A percentile compares a stretch with the other conserved stretches of the same genome.
Evolutionary conservation across 2,329 filamentous ascomycete species (phyloP).

Genomic region (Colletotrichum navitas): DNA sequence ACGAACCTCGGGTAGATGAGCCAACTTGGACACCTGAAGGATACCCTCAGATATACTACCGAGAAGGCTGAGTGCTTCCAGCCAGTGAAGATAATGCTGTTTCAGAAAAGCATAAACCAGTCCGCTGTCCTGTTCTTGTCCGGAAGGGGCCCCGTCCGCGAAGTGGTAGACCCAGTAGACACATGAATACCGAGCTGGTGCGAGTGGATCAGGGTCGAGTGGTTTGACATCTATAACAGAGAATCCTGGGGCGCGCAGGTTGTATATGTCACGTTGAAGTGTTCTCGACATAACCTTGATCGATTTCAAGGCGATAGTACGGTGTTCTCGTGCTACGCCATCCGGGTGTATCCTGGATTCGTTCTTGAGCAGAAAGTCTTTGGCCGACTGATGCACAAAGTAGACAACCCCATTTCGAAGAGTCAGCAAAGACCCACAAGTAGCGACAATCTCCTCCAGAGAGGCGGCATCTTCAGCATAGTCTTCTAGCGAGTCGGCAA

Average conservation of each 20-base stretch:
- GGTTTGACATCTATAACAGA: too few species aligned
- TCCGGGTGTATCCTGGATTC: background rate
- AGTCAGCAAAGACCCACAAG: background rate
- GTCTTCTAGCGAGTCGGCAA: slow-evolving; percentile 41
- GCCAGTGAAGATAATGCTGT: background rate
- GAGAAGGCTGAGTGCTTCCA: background rate
- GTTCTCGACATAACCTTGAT: background rate
- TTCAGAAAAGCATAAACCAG: background rate
- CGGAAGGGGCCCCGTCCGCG: background rate
- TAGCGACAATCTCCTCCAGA: background rate
- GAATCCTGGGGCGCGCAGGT: background rate
- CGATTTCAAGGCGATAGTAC: background rate
- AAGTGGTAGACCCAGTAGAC: background rate
- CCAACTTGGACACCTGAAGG: background rate
- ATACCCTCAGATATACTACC: too few species aligned
- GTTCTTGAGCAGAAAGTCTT: background rate
- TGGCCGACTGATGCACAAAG: background rate
- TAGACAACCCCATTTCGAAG: background rate
- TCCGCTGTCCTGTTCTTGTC: background rate
- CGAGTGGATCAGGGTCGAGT: background rate
- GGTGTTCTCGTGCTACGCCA: background rate
- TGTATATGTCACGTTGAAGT: background rate
- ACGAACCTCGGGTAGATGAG: background rate
- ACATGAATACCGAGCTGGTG: background rate
- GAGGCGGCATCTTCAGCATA: background rate